phyloP scores from a whole-genome alignment of 202 grass and related monocot genomes.

The Schoenoplectus tabernaemontani region DNA sequence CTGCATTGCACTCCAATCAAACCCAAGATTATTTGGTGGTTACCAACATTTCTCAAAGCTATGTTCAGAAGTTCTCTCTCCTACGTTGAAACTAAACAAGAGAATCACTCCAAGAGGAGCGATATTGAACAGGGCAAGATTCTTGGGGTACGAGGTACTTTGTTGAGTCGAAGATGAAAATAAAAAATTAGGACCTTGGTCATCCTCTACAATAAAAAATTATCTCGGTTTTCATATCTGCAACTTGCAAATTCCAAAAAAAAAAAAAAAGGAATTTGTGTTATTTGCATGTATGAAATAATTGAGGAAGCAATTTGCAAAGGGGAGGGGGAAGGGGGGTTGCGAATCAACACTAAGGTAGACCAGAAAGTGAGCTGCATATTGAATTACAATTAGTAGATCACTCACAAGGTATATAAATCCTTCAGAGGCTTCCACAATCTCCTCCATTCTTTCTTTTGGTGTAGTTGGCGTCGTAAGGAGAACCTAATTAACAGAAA shows the following conservation, averaged over 20 bases:
- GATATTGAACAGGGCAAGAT: not conserved
- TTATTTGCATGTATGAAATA: not conserved
- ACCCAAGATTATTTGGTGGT: not conserved
- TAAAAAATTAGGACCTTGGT: not conserved
- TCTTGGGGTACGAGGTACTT: not conserved
- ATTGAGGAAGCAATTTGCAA: not conserved
- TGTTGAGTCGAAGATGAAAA: not conserved
- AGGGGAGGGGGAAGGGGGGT: too few relatives aligned
- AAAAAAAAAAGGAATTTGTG: too few relatives aligned
- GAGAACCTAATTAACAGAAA: conserved; percentile 52
- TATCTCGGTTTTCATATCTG: not conserved
- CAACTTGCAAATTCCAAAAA: too few relatives aligned
- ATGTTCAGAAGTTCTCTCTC: not conserved
- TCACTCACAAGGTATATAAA: conserved; percentile 88
- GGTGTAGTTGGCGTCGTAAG: conserved; percentile 97
- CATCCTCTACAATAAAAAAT: not conserved
- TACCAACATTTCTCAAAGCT: not conserved
- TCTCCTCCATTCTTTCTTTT: conserved; percentile 88
- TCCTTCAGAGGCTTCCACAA: conserved; percentile 79
- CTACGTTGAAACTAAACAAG: not conserved
- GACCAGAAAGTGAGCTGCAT: not conserved
- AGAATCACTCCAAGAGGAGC: not conserved
- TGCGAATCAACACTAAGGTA: too few relatives aligned
- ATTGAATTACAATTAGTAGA: not conserved
- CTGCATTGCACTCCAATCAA: not conserved